Percentiles rank a stretch among this genome's conserved stretches.
Evolutionary conservation across 1,139 yeast genomes (phyloP).

Genomic region (Hyphopichia pseudoburtonii): DNA sequence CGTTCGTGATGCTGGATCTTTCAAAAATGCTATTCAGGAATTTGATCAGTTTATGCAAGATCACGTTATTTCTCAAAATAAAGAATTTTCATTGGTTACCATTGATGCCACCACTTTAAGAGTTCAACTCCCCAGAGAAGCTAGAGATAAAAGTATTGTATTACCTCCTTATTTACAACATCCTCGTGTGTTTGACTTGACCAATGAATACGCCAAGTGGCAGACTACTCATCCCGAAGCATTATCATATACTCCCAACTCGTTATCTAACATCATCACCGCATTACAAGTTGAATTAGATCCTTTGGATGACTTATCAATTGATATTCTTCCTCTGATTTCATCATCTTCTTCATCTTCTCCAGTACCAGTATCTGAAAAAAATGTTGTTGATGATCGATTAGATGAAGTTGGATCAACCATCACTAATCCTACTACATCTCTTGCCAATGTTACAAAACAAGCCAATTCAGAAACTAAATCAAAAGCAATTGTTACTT

Average conservation of each 20-base stretch:
- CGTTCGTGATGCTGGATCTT: slow-evolving; percentile 52
- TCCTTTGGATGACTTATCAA: slow-evolving; percentile 10
- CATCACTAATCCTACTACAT: slow-evolving; percentile 4
- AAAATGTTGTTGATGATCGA: neutral
- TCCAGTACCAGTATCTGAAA: slow-evolving; percentile 2
- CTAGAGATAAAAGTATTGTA: slow-evolving; percentile 69
- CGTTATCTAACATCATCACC: slow-evolving; percentile 53
- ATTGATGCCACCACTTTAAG: slow-evolving; percentile 68
- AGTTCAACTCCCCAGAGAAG: slow-evolving; percentile 78
- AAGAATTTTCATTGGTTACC: slow-evolving; percentile 67
- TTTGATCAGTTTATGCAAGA: slow-evolving; percentile 54
- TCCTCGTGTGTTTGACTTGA: slow-evolving; percentile 75
- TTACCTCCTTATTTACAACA: slow-evolving; percentile 76
- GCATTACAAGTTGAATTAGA: slow-evolving; percentile 57
- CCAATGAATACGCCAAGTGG: slow-evolving; percentile 73
- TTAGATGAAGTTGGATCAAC: slow-evolving; percentile 11
- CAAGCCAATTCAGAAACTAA: slow-evolving; percentile 11
- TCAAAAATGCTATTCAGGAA: slow-evolving; percentile 58
- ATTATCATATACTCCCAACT: slow-evolving; percentile 48
- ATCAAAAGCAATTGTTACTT: slow-evolving; percentile 14
- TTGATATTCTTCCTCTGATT: slow-evolving; percentile 9
- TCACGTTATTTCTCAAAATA: slow-evolving; percentile 38
- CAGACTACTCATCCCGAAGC: slow-evolving; percentile 62
- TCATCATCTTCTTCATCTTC: slow-evolving; percentile 6
- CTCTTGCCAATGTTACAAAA: neutral